Evolutionary conservation across 805 yeast species (phyloP), one percentile per base, ranked within the genome.

Genomic region (Pichia nanzhaoensis): DNA sequence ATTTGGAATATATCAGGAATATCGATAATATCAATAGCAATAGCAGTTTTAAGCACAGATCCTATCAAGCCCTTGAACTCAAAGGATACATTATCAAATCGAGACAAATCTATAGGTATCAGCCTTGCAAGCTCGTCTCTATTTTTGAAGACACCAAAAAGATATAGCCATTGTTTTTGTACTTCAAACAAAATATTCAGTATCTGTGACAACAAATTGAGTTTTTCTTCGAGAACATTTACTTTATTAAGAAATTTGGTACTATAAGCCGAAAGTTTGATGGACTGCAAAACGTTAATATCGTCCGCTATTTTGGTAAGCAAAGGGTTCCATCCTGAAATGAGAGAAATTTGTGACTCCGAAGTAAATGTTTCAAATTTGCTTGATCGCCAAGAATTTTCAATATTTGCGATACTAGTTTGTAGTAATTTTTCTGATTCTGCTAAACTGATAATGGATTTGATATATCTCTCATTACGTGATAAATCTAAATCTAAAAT

Each of bases 161-260:
- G 67, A 58, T 91, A 88, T 1, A 86, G 76, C 95, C 95, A 90
- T 55, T 82, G 86, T n/a, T 82, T 68, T 60, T 91, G 98, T 1
- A 80, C 84, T 30, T 87, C 95, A 22, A 84, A 72, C 95, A 96
- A 89, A 0, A 63, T 56, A 50, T 80, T 86, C 30, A 85, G 67
- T 1, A 85, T 57, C 1, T 67, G 64, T 36, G 70, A 71, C 1
- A 87, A 53, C 0, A 57, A 53, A 38, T 72, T 74, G n/a, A 91
- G 57, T 44, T 70, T 74, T 0, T 65, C 66, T 50, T 82, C 89
- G 69, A 87, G 69, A 1, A 65, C 68, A 7, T 58, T 46, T 0
- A 81, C 73, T 7, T 75, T 78, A 39, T 73, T 75, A 44, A 82
- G 86, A 57, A 88, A 85, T 1, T 69, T 68, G 10, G 63, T 62